Conservation (phyloP, 2,329 filamentous ascomycete species). For the Curvularia eragrostidis region DNA sequence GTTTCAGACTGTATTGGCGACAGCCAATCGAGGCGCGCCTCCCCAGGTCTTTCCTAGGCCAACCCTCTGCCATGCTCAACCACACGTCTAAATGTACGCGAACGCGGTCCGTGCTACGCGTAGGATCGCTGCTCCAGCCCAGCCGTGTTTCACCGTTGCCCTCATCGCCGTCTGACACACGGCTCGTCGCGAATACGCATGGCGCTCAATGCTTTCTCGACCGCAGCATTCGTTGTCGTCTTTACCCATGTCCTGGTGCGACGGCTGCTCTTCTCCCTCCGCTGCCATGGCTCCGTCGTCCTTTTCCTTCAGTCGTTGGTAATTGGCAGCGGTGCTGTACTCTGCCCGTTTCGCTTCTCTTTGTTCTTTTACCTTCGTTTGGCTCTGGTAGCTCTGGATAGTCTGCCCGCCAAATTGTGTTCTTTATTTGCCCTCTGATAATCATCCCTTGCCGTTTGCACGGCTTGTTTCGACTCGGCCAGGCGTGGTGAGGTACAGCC, state of each 20-base stretch:
- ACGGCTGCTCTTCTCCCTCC: constrained; percentile 34
- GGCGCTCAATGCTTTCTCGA: constrained; percentile 46
- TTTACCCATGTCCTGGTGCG: constrained; percentile 37
- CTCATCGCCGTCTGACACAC: constrained; percentile 38
- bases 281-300: constrained; percentile 32
- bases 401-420: constrained; percentile 15
- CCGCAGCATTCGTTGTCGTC: constrained; percentile 34
- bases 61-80: constrained; percentile 15
- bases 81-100: constrained; percentile 18
- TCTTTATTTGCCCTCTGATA: constrained; percentile 7
- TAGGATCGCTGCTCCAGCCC: constrained; percentile 22
- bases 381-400: constrained; percentile 33
- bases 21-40: constrained; percentile 29
- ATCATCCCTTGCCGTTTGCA: constrained; percentile 1
- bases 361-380: constrained; percentile 42
- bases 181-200: constrained; percentile 40
- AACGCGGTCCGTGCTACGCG: constrained; percentile 25
- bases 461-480: constrained; percentile 21
- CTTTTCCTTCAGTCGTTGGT: constrained; percentile 35
- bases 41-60: constrained; percentile 7
- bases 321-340: constrained; percentile 48
- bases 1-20: constrained; percentile 18
- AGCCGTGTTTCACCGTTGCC: constrained; percentile 33
- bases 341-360: constrained; percentile 47
- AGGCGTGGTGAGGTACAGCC: constrained; percentile 24